phyloP scores from a whole-genome alignment of 352 stramenopile genomes.

The Phytophthora brassicae region DNA sequence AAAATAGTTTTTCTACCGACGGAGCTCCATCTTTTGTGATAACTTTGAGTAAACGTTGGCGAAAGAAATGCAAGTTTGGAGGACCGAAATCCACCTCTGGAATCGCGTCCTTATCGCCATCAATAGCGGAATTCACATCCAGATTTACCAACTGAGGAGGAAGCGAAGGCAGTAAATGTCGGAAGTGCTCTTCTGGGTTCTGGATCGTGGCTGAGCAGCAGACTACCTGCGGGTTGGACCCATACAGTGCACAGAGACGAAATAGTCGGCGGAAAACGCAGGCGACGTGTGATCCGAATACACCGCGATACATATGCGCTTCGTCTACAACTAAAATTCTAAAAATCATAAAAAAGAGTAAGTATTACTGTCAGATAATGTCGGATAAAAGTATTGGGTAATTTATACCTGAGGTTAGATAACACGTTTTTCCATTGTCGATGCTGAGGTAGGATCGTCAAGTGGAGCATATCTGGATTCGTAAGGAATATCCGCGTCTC shows the following conservation, averaged over 20 bases:
- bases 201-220: constrained; percentile 96
- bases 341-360: constrained; percentile 21
- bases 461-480: constrained; percentile 98
- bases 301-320: constrained; percentile 94
- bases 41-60: constrained; percentile 50
- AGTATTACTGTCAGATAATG: not conserved
- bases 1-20: constrained; percentile 91
- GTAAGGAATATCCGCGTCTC: constrained; percentile 96
- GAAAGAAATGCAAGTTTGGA: constrained; percentile 64
- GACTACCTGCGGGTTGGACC: constrained; percentile 88
- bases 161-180: constrained; percentile 81
- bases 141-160: constrained; percentile 18
- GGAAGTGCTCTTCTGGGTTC: constrained; percentile 93
- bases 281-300: constrained; percentile 85
- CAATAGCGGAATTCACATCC: not conserved
- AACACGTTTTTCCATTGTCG: constrained; percentile 90
- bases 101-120: not conserved
- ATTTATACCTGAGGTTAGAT: constrained; percentile 81
- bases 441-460: constrained; percentile 95
- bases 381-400: too few species aligned
- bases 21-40: constrained; percentile 92
- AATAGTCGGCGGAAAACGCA: constrained; percentile 91
- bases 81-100: constrained; percentile 18
- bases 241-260: constrained; percentile 85
- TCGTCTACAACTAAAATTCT: constrained; percentile 83